These are phyloP conservation scores for Danielozyma ontarioensis DNA, from an alignment of 805 yeast genomes.

Conservation along the genomic window DNA sequence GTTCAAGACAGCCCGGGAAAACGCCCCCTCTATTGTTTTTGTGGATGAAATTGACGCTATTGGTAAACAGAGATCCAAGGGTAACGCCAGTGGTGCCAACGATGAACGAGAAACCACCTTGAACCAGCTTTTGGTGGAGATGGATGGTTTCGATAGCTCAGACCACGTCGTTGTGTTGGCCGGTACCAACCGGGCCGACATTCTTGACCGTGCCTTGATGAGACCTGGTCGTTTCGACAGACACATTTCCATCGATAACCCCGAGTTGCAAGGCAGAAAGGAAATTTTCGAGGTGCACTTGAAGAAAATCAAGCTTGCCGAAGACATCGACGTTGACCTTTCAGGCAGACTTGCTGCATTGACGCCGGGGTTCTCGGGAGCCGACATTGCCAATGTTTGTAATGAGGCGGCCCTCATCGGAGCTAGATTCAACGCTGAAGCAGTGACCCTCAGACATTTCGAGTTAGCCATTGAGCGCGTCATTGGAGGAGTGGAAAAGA, in stretches of 20 bases:
- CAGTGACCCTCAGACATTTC: conserved; percentile 73
- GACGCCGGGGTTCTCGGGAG: conserved; percentile 98
- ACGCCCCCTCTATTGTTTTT: conserved; percentile 94
- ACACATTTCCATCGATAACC: conserved; percentile 85
- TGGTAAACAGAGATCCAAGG: conserved; percentile 83
- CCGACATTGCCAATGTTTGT: conserved; percentile 95
- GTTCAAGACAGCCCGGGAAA: conserved; percentile 85
- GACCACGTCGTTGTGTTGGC: conserved; percentile 97
- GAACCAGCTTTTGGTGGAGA: conserved; percentile 92
- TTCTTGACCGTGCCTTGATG: conserved; percentile 84
- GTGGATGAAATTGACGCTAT: conserved; percentile 99
- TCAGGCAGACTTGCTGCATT: conserved; percentile 89
- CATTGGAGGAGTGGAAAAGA: conserved; percentile 92
- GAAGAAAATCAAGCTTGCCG: conserved; percentile 57
- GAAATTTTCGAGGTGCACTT: conserved; percentile 88
- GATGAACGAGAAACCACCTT: conserved; percentile 97
- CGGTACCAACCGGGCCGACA: conserved; percentile 95
- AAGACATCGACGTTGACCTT: conserved; percentile 42
- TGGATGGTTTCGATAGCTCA: conserved; percentile 91
- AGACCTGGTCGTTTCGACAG: conserved; percentile 98
- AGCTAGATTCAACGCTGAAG: conserved; percentile 72
- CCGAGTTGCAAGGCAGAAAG: conserved; percentile 92
- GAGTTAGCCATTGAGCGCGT: conserved; percentile 97
- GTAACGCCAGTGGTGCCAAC: conserved; percentile 73
- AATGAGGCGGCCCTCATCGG: conserved; percentile 98